Evolutionary conservation across 2,329 filamentous ascomycete genomes (phyloP).

Genomic region (Aspergillus ochraceus): DNA sequence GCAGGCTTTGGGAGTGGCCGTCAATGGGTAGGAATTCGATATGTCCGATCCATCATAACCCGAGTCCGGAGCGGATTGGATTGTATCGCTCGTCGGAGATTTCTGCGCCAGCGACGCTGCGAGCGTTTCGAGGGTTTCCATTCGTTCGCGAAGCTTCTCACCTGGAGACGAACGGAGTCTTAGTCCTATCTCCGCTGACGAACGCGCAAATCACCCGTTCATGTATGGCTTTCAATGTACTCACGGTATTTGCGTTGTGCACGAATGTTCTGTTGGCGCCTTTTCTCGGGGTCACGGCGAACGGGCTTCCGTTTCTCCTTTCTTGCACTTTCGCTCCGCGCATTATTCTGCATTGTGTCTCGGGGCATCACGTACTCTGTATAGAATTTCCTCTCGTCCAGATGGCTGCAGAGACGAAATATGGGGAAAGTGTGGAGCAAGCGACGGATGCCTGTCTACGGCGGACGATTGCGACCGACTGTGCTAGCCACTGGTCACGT

Average conservation of each 20-base stretch:
- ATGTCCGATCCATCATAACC: neutral
- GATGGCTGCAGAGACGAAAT: neutral
- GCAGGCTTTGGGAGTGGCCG: neutral
- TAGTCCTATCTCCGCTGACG: neutral
- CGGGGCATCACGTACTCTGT: constrained; percentile 5
- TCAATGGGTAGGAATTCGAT: constrained; percentile 3
- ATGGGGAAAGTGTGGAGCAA: no score
- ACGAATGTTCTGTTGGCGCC: constrained; percentile 23
- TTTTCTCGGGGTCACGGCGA: constrained; percentile 23
- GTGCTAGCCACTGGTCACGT: no score
- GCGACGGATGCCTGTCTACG: no score
- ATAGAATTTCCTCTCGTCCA: neutral
- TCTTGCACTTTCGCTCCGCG: neutral
- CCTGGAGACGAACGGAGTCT: constrained; percentile 5
- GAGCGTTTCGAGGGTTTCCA: constrained; percentile 15
- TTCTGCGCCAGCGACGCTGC: constrained; percentile 8
- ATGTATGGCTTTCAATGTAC: neutral
- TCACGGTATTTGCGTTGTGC: constrained; percentile 23
- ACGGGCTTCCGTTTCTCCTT: constrained; percentile 21
- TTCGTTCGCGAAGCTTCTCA: constrained; percentile 17
- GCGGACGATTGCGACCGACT: no score
- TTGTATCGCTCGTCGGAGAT: neutral
- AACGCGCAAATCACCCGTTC: neutral
- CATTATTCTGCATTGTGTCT: neutral
- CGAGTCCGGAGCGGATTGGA: neutral